Conservation (phyloP, 208 protist genomes). For the Acanthamoeba polyphaga region DNA sequence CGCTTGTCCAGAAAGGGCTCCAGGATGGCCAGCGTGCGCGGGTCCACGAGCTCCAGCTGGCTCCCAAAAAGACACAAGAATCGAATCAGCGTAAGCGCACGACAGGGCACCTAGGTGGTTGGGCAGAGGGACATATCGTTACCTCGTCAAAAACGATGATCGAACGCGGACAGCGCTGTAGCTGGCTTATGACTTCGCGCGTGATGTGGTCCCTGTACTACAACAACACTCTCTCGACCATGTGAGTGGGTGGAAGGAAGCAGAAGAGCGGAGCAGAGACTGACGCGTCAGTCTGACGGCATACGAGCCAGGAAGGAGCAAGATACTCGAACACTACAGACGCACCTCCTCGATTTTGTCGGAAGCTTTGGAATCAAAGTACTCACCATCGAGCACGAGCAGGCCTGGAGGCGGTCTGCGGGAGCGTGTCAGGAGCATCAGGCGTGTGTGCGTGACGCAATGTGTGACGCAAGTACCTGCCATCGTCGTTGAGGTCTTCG, state of each 20-base stretch:
- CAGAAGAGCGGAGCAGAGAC: background rate
- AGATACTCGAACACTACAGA: background rate
- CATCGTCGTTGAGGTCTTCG: background rate
- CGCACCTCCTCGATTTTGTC: background rate
- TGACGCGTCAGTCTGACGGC: background rate
- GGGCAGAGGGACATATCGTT: too few species aligned
- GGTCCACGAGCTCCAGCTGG: background rate
- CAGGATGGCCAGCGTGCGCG: background rate
- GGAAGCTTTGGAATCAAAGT: background rate
- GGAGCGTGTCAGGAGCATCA: background rate
- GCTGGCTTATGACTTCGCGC: background rate
- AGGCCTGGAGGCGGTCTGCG: background rate
- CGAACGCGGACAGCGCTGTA: background rate
- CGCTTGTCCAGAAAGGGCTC: conserved; percentile 2
- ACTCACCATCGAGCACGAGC: background rate
- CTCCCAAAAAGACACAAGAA: too few species aligned
- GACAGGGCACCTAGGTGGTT: background rate
- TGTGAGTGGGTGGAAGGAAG: background rate
- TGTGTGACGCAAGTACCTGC: background rate
- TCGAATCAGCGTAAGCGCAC: too few species aligned
- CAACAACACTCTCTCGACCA: background rate
- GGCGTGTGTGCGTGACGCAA: background rate
- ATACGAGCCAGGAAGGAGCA: too few species aligned
- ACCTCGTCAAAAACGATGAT: conserved; percentile 26
- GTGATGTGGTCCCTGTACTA: conserved; percentile 11